Evolutionary conservation across 2,329 filamentous ascomycete species (phyloP), one percentile per base, ranked within the genome.

Genomic region (Aspergillus novofumigatus): DNA sequence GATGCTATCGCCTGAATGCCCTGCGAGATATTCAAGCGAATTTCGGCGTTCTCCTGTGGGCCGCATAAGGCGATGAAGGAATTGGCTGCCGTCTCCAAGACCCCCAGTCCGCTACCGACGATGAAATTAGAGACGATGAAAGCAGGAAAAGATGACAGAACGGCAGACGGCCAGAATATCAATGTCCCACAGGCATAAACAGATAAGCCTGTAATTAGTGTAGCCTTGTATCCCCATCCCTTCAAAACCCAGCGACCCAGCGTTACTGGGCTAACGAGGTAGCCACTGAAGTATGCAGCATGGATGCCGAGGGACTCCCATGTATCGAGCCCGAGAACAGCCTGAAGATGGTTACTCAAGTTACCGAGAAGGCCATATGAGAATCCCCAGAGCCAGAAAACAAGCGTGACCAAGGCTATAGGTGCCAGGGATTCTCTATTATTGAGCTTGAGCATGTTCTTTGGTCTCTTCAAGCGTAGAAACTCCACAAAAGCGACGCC

Each of bases 371-470:
- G 81, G 0, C 92, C 92, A 65, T 96, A 96, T 0, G 91, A 92
- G 57, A 96, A 88, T 0, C 92, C 92, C 92, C 91, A 96, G 2
- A 96, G 78, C 62, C 96, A 86, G 75, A 96, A 96, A 0, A 96
- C 78, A 5, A 92, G 82, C 1, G 89, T 90, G 23, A 95, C 91
- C 61, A 91, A 62, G 1, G 80, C 74, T 21, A 84, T 78, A 0
- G 84, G 83, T 42, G 82, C 81, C 8, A 86, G 66, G 0, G 83
- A 85, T 62, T 87, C 82, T 53, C 76, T 74, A 58, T 80, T 83
- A 35, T 75, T 84, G 68, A 86, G 72, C 17, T 84, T 77, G 1
- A 86, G 78, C 74, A 87, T 81, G 60, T 82, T 85, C 65, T 83
- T 83, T 41, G 78, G 78, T 29, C 77, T 73, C 53, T 78, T 77